These are phyloP conservation scores for Dactylellina cionopaga DNA, from an alignment of 2,329 filamentous ascomycete genomes.

Conservation along the genomic window DNA sequence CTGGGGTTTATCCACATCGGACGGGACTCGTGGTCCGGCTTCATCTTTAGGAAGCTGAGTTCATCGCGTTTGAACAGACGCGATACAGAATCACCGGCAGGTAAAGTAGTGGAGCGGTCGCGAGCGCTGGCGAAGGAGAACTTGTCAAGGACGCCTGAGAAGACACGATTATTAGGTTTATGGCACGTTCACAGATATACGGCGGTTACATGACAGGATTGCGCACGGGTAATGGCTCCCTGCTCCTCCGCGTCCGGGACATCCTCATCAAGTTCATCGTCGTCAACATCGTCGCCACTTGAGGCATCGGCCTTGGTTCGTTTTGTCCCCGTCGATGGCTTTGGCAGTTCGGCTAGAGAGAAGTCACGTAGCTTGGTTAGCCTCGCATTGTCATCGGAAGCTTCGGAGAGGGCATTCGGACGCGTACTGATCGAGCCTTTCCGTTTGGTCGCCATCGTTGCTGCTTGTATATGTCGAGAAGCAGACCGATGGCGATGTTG, in stretches of 20 bases:
- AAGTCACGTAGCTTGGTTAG: conserved; percentile 30
- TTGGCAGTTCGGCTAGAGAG: conserved; percentile 38
- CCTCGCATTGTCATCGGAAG: conserved; percentile 10
- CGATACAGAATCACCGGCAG: conserved; percentile 67
- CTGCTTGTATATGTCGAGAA: conserved; percentile 4
- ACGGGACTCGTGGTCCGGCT: conserved; percentile 86
- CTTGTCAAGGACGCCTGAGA: conserved; percentile 55
- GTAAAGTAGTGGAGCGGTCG: conserved; percentile 62
- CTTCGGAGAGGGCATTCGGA: neutral
- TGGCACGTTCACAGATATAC: neutral
- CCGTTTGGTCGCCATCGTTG: conserved; percentile 51
- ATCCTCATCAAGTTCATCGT: conserved; percentile 40
- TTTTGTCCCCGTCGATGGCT: conserved; percentile 35
- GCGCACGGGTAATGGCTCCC: conserved; percentile 44
- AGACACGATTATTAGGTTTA: conserved; percentile 1
- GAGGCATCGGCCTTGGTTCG: conserved; percentile 38
- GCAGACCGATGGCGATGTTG: conserved; percentile 29
- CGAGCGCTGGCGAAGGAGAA: conserved; percentile 67
- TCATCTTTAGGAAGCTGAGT: conserved; percentile 82
- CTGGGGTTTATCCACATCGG: conserved; percentile 93
- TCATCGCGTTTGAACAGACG: conserved; percentile 72
- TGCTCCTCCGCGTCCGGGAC: conserved; percentile 38
- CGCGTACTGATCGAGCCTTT: conserved; percentile 50
- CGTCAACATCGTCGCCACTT: conserved; percentile 30
- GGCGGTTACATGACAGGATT: neutral